A percentile compares a stretch with the other conserved stretches of the same genome.
Conservation (phyloP, 495 filamentous ascomycete genomes). For the Penicillium antarcticum region DNA sequence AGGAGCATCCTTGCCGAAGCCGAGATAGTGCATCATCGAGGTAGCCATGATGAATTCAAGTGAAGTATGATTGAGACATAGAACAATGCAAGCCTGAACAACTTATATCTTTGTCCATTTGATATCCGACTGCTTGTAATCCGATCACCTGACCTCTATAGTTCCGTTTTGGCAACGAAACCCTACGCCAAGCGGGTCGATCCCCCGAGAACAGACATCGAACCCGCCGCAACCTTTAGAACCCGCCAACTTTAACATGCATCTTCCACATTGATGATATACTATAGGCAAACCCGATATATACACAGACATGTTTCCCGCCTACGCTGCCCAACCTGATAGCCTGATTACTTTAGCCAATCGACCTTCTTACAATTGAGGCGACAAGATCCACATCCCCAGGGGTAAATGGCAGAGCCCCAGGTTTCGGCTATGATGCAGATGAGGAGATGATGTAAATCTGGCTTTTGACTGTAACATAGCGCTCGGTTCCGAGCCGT, state of each 20-base stretch:
- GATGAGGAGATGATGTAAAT: too few relatives aligned
- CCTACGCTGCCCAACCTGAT: neutral
- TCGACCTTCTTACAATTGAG: too few relatives aligned
- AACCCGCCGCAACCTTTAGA: neutral
- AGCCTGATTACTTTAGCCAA: too few relatives aligned
- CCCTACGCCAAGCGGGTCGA: conserved; percentile 2
- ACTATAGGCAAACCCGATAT: neutral
- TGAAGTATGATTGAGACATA: neutral
- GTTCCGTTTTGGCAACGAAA: conserved; percentile 2
- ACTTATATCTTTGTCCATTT: neutral
- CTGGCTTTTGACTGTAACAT: too few relatives aligned
- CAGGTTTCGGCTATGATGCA: too few relatives aligned
- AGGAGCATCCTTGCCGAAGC: conserved; percentile 21
- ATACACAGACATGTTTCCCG: neutral
- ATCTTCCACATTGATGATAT: neutral
- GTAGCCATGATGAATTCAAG: conserved; percentile 11
- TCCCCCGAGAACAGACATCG: conserved; percentile 1
- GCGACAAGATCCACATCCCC: too few relatives aligned
- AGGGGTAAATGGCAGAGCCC: too few relatives aligned
- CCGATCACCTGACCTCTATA: conserved; percentile 5
- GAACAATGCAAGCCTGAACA: neutral
- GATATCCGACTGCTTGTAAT: neutral
- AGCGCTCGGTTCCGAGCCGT: too few relatives aligned
- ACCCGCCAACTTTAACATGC: neutral
- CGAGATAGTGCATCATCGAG: conserved; percentile 31